Conservation (phyloP, 768 basidiomycete species). For the Hypsizygus marmoreus region DNA sequence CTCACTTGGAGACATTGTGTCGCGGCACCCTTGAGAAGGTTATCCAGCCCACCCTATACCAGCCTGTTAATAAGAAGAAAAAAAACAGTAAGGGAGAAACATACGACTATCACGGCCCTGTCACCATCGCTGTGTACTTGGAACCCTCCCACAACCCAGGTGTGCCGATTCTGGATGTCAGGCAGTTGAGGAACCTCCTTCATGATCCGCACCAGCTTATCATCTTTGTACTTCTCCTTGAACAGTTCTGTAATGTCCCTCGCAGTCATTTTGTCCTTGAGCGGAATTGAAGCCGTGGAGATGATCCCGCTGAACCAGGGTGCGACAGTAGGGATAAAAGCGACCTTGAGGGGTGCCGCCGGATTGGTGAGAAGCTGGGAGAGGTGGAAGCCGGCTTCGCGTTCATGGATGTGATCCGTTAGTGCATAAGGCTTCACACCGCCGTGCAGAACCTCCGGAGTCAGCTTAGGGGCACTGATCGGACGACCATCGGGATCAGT, state of each 20-base stretch:
- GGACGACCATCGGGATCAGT: conserved; percentile 70
- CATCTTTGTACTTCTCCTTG: conserved; percentile 72
- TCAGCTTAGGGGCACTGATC: conserved; percentile 78
- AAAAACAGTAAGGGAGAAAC: conserved; percentile 29
- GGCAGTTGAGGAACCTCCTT: conserved; percentile 71
- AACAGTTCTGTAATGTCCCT: conserved; percentile 73
- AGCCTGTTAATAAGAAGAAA: conserved; percentile 1
- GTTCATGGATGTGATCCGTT: conserved; percentile 98
- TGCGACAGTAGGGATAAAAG: conserved; percentile 85
- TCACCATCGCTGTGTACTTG: conserved; percentile 90
- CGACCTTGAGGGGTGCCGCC: conserved; percentile 51
- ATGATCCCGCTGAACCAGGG: conserved; percentile 98
- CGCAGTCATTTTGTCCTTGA: conserved; percentile 67
- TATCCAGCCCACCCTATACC: conserved; percentile 86
- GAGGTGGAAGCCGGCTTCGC: conserved; percentile 88
- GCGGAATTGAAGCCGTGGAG: conserved; percentile 81
- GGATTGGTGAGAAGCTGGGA: conserved; percentile 51
- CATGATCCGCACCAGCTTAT: conserved; percentile 70
- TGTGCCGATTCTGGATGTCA: conserved; percentile 82
- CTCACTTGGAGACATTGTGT: conserved; percentile 96
- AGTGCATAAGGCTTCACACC: conserved; percentile 85
- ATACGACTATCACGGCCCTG: conserved; percentile 90
- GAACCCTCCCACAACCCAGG: conserved; percentile 90
- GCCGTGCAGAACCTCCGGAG: conserved; percentile 70
- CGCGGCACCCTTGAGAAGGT: conserved; percentile 95